These are phyloP conservation scores for Sporothrix pseudoabietina DNA, from an alignment of 2,329 filamentous ascomycete species.

Conservation along the genomic window DNA sequence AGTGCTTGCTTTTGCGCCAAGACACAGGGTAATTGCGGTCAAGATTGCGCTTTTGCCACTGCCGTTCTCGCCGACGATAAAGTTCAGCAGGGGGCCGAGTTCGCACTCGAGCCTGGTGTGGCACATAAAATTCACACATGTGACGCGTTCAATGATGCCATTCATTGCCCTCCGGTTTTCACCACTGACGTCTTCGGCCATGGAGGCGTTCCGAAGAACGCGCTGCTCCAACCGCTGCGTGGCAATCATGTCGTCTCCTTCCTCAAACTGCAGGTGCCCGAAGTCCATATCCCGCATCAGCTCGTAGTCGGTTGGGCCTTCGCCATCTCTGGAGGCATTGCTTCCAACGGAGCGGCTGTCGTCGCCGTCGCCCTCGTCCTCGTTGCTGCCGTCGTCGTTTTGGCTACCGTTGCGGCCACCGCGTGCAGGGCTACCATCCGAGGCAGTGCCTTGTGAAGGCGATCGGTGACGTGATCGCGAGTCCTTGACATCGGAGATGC, in stretches of 20 bases:
- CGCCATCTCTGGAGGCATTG: conserved; percentile 36
- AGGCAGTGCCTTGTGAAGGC: background rate
- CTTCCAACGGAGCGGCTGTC: conserved; percentile 26
- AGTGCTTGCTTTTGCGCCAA: conserved; percentile 90
- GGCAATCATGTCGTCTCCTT: conserved; percentile 63
- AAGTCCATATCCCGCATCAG: conserved; percentile 62
- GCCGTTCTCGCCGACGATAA: conserved; percentile 96
- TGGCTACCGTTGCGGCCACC: background rate
- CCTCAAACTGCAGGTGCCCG: conserved; percentile 57
- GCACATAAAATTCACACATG: conserved; percentile 95
- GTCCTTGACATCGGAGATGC: conserved; percentile 40
- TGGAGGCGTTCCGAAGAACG: conserved; percentile 21
- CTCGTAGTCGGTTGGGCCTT: conserved; percentile 59
- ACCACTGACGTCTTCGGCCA: conserved; percentile 43
- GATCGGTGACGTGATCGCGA: background rate
- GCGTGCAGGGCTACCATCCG: background rate
- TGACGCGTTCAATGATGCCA: conserved; percentile 85
- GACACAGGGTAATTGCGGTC: conserved; percentile 87
- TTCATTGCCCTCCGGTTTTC: conserved; percentile 77
- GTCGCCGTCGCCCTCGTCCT: conserved; percentile 5
- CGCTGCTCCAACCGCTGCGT: conserved; percentile 64
- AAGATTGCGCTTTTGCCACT: conserved; percentile 96
- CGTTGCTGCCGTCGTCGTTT: background rate
- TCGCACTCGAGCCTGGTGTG: conserved; percentile 78
- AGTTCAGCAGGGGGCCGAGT: conserved; percentile 94